Base-by-base conservation (phyloP, 2,329 filamentous ascomycete species). In the Emergomyces pasteurianus region DNA sequence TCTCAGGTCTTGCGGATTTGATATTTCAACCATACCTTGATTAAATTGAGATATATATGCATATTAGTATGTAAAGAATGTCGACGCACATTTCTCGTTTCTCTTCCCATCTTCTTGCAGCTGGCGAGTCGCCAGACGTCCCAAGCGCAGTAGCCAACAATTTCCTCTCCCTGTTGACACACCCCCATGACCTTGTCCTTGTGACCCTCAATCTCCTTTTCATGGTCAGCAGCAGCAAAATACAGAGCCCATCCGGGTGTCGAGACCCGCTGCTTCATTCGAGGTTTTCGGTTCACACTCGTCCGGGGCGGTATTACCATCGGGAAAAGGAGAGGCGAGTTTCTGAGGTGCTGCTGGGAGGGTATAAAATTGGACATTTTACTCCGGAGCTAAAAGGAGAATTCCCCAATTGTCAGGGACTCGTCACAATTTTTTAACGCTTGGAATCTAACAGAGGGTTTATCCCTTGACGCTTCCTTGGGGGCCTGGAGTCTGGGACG, bases 61-160 rank as follows among this genome's bases (percentile, higher is more conserved):
- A 6, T 16, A 36, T 8, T 12, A 7, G 26, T 50, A 52, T n/a
- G n/a, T n/a, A 12, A n/a, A 59, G 26, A 12, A 16, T 31, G 53
- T 50, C n/a, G 2, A 58, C 56, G n/a, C 56, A 61, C 59, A 55
- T 43, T 23, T 53, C 50, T 23, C 59, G 57, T 18, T 52, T 50
- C 16, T 42, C 31, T 43, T 52, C 61, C 65, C 63, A 53, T 63
- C 61, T 54, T 61, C 62, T 54, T 58, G 63, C 46, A 55, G 59
- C 59, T 46, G 58, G n/a, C 40, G 42, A 47, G 50, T 58, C 23
- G 14, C 59, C 6, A 18, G 38, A 8, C 63, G 55, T 59, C 40
- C 63, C 66, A 62, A 49, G 63, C 54, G 60, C 60, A 58, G 53
- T 64, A 61, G 18, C 66, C 67, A 14, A n/a, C n/a, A n/a, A 68